Conservation (phyloP, 2,329 filamentous ascomycete species). For the Leptographium lundbergii region DNA sequence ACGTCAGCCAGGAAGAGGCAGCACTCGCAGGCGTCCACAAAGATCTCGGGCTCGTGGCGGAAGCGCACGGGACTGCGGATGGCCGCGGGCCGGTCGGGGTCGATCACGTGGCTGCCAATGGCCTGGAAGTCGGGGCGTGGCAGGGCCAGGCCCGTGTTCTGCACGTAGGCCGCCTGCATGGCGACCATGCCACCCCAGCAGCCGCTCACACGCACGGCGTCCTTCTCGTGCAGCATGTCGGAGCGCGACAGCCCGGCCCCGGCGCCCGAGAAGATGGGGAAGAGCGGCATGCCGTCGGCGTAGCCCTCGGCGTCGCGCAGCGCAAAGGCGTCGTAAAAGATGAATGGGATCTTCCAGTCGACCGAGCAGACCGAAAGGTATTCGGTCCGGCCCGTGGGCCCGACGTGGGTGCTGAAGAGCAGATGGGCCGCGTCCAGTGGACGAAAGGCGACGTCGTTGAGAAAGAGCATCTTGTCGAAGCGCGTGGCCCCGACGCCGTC, state of each 20-base stretch:
- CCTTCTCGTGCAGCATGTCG: constrained; percentile 47
- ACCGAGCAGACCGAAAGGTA: constrained; percentile 61
- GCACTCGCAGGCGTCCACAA: constrained; percentile 53
- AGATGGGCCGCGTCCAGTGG: constrained; percentile 40
- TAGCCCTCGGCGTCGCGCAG: constrained; percentile 54
- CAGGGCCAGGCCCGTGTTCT: constrained; percentile 22
- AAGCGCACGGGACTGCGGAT: constrained; percentile 35
- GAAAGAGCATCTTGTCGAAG: constrained; percentile 47
- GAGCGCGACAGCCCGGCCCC: constrained; percentile 42
- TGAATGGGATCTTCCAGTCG: constrained; percentile 55
- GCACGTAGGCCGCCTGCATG: constrained; percentile 48
- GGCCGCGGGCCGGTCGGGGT: constrained; percentile 19
- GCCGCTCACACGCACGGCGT: constrained; percentile 56
- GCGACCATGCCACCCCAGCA: constrained; percentile 72
- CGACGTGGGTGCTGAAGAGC: constrained; percentile 48
- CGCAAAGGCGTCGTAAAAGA: constrained; percentile 65
- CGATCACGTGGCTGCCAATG: constrained; percentile 21
- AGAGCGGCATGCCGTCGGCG: constrained; percentile 50
- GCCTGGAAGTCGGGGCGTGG: constrained; percentile 22
- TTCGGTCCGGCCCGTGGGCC: constrained; percentile 35
- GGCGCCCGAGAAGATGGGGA: constrained; percentile 49
- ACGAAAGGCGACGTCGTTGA: constrained; percentile 52
- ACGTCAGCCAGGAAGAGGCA: constrained; percentile 43
- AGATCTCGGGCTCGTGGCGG: constrained; percentile 43
- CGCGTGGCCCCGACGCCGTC: constrained; percentile 23